phyloP scores from a whole-genome alignment of 495 filamentous ascomycete genomes.

The Penicillium simplicissimum region DNA sequence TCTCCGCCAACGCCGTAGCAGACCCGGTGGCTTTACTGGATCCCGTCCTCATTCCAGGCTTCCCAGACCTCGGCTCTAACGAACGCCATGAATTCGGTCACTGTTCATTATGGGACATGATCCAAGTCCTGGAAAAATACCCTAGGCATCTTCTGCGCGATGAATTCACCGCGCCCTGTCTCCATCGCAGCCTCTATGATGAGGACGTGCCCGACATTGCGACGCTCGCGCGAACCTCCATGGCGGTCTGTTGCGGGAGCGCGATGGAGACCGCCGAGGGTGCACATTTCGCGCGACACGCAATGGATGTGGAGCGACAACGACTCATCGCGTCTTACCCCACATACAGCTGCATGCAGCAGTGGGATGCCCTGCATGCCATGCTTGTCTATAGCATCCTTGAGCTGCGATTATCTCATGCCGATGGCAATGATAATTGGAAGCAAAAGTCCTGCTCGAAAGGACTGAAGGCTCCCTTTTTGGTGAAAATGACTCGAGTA shows the following conservation, averaged over 20 bases:
- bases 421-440: slow-evolving; percentile 5
- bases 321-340: slow-evolving; percentile 15
- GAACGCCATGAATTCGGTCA: neutral
- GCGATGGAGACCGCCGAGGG: slow-evolving; percentile 19
- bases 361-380: slow-evolving; percentile 23
- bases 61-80: neutral
- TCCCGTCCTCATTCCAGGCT: neutral
- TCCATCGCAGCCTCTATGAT: slow-evolving; percentile 17
- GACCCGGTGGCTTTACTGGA: neutral
- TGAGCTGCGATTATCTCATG: slow-evolving; percentile 6
- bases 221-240: slow-evolving; percentile 17
- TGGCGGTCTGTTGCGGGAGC: slow-evolving; percentile 20
- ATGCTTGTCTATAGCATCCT: slow-evolving; percentile 20
- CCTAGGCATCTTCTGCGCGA: slow-evolving; percentile 7
- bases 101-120: neutral
- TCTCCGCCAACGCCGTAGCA: neutral
- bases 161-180: slow-evolving; percentile 12
- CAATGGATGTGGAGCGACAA: slow-evolving; percentile 19
- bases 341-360: slow-evolving; percentile 20
- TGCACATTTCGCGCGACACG: slow-evolving; percentile 11
- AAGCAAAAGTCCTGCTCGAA: slow-evolving; percentile 12
- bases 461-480: slow-evolving; percentile 13
- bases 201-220: slow-evolving; percentile 16
- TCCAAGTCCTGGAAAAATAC: slow-evolving; percentile 9
- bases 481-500: slow-evolving; percentile 17